These are phyloP conservation scores for Talaromyces albobiverticillius DNA, from an alignment of 2,329 filamentous ascomycete species.

Conservation along the genomic window DNA sequence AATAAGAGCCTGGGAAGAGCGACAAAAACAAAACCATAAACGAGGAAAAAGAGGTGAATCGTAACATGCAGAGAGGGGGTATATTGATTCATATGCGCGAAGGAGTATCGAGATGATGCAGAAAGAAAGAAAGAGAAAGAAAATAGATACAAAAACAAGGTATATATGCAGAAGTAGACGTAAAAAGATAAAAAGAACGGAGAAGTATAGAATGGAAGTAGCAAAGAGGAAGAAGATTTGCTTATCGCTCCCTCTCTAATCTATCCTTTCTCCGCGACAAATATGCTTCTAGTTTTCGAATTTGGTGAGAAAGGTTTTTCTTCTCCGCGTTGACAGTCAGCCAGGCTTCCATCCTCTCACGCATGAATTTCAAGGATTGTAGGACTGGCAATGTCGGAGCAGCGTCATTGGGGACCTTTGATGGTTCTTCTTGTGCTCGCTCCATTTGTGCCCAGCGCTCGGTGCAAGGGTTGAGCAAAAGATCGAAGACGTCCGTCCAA, in stretches of 20 bases:
- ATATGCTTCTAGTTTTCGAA: constrained; percentile 64
- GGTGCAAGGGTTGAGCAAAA: constrained; percentile 73
- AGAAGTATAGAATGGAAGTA: background rate
- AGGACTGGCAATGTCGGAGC: constrained; percentile 66
- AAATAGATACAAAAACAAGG: constrained; percentile 1
- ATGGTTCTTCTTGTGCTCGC: constrained; percentile 25
- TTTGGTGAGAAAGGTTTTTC: constrained; percentile 60
- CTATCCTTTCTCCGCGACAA: constrained; percentile 56
- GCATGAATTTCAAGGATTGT: constrained; percentile 63
- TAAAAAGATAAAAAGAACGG: background rate
- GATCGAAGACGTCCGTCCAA: constrained; percentile 77
- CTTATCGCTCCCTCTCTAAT: constrained; percentile 24
- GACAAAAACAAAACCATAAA: background rate
- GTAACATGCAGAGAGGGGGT: constrained; percentile 10
- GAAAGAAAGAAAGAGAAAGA: constrained; percentile 1
- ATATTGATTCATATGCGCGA: constrained; percentile 7
- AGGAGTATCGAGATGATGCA: background rate
- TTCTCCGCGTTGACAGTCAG: constrained; percentile 77
- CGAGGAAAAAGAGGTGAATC: constrained; percentile 1
- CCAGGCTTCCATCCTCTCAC: constrained; percentile 82
- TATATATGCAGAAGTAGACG: background rate
- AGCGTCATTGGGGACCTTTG: constrained; percentile 3
- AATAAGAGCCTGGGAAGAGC: too few relatives aligned
- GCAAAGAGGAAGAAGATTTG: constrained; percentile 14
- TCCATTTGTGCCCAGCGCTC: constrained; percentile 63